These are phyloP conservation scores for Carex sylvatica DNA, from an alignment of 202 grass and related monocot species.

Conservation along the genomic window DNA sequence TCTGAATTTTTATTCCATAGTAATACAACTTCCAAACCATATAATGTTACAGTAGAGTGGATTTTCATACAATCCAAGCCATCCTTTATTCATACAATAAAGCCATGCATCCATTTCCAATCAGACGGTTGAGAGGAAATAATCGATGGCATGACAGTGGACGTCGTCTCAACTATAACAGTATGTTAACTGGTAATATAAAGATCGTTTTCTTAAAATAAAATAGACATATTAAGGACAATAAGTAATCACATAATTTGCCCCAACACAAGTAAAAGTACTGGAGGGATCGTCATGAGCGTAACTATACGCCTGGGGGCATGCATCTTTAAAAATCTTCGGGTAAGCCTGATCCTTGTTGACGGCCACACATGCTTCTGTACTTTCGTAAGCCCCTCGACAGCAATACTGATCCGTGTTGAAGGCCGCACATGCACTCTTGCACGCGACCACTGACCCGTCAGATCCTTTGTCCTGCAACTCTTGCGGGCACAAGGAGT, in stretches of 20 bases:
- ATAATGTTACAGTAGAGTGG: too few species aligned
- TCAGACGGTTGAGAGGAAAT: too few species aligned
- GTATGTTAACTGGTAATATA: too few species aligned
- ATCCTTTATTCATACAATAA: too few species aligned
- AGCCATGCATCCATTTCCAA: too few species aligned
- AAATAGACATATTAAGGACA: constrained; percentile 30
- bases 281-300: constrained; percentile 52
- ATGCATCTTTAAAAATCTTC: constrained; percentile 51
- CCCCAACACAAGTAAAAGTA: constrained; percentile 47
- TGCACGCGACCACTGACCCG: constrained; percentile 34
- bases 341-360: constrained; percentile 26
- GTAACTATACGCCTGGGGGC: constrained; percentile 68
- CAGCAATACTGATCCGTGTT: constrained; percentile 48
- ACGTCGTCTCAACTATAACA: too few species aligned
- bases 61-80: too few species aligned
- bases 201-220: not conserved
- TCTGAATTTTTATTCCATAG: too few species aligned
- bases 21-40: too few species aligned
- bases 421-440: constrained; percentile 65
- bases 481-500: constrained; percentile 37
- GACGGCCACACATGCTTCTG: too few species aligned
- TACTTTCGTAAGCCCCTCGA: constrained; percentile 26
- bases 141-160: too few species aligned
- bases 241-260: constrained; percentile 45
- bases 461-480: constrained; percentile 20